These are phyloP conservation scores for Aspergillus asperescens DNA, from an alignment of 495 filamentous ascomycete species.

Conservation along the genomic window DNA sequence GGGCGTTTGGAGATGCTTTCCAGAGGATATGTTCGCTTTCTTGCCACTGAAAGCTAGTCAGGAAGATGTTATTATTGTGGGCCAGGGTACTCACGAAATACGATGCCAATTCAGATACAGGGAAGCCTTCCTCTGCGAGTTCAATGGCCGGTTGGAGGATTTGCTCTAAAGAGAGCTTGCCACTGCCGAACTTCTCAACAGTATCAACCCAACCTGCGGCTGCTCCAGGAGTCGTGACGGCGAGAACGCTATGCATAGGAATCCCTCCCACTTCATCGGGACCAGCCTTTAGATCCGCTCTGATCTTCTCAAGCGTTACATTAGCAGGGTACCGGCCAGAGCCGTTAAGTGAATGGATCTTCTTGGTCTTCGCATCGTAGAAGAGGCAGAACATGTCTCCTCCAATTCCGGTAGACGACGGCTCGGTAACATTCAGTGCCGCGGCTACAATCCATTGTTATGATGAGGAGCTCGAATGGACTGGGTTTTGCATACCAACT, in stretches of 20 bases:
- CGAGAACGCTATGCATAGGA: constrained; percentile 69
- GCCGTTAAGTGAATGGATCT: constrained; percentile 81
- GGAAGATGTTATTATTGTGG: too few species aligned
- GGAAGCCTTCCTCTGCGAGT: constrained; percentile 83
- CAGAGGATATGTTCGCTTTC: constrained; percentile 54
- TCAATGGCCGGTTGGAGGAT: constrained; percentile 80
- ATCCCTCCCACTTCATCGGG: constrained; percentile 59
- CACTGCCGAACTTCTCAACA: constrained; percentile 87
- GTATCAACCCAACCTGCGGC: constrained; percentile 93
- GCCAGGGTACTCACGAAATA: constrained; percentile 61
- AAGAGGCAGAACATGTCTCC: constrained; percentile 98
- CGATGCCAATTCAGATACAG: constrained; percentile 75
- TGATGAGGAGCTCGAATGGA: background rate
- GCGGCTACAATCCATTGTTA: constrained; percentile 54
- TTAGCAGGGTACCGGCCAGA: constrained; percentile 75
- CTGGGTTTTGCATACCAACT: constrained; percentile 48
- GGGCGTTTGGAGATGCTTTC: constrained; percentile 71
- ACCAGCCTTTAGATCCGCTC: constrained; percentile 61
- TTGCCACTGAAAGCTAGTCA: constrained; percentile 56
- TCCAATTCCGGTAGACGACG: constrained; percentile 90
- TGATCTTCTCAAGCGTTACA: constrained; percentile 62
- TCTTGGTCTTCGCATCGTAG: constrained; percentile 77
- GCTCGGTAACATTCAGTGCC: constrained; percentile 88
- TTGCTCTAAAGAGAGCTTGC: constrained; percentile 70
- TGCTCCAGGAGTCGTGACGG: constrained; percentile 83